These are phyloP conservation scores for Tillandsia fasciculata DNA, from an alignment of 176 grass and related monocot genomes.

Conservation along the genomic window DNA sequence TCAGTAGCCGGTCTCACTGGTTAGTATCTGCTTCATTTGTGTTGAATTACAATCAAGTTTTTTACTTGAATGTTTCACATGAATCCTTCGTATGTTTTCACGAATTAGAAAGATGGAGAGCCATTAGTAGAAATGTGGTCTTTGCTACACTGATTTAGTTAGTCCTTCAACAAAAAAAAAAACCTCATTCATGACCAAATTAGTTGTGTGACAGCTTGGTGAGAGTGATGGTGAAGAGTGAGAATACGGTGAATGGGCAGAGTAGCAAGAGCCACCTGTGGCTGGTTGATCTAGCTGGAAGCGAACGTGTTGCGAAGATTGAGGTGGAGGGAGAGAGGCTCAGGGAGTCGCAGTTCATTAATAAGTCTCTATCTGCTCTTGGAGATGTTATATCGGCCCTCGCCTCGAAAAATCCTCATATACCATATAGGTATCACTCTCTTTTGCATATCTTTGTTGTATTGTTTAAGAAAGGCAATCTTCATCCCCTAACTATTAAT, in stretches of 20 bases:
- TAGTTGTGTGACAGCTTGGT: conserved; percentile 55
- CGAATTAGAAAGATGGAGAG: too few relatives aligned
- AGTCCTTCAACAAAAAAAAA: neutral
- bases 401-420: conserved; percentile 74
- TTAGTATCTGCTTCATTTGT: conserved; percentile 12
- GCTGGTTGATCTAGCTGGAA: conserved; percentile 92
- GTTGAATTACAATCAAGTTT: neutral
- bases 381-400: conserved; percentile 93
- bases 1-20: conserved; percentile 92
- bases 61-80: too few relatives aligned
- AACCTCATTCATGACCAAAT: neutral
- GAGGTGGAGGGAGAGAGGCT: conserved; percentile 89
- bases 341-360: conserved; percentile 84
- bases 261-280: conserved; percentile 67
- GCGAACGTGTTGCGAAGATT: conserved; percentile 68
- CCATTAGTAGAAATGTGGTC: too few relatives aligned
- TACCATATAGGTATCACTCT: conserved; percentile 66
- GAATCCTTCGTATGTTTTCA: too few relatives aligned
- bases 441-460: conserved; percentile 8
- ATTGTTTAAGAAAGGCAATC: neutral
- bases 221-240: conserved; percentile 60
- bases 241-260: conserved; percentile 52
- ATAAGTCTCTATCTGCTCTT: conserved; percentile 81
- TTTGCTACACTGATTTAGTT: neutral
- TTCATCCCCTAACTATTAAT: neutral